Conservation (phyloP, 2,329 filamentous ascomycete genomes). For the Trichoderma aggressivum region DNA sequence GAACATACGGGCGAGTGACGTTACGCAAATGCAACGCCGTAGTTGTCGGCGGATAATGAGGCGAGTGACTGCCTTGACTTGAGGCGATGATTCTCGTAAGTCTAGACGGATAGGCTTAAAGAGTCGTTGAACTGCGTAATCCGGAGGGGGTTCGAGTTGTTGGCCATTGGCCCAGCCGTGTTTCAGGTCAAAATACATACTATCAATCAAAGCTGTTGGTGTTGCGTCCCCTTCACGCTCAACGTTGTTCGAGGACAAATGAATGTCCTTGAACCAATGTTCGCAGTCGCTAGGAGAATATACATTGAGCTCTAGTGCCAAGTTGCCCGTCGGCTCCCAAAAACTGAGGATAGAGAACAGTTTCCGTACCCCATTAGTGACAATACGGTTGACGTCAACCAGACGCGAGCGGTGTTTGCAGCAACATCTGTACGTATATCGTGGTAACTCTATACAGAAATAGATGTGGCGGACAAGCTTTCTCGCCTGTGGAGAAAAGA, state of each 20-base stretch:
- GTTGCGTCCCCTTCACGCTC: constrained; percentile 9
- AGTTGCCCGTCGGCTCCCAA: constrained; percentile 26
- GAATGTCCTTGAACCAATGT: constrained; percentile 33
- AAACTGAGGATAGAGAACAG: constrained; percentile 31
- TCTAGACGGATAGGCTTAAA: constrained; percentile 22
- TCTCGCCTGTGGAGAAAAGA: constrained; percentile 21
- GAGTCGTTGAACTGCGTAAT: constrained; percentile 26
- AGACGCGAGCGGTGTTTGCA: not conserved
- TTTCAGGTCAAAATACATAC: constrained; percentile 24
- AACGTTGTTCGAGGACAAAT: constrained; percentile 26
- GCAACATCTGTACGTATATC: constrained; percentile 27
- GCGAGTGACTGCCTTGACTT: constrained; percentile 29
- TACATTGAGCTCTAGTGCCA: constrained; percentile 34
- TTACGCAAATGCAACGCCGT: constrained; percentile 26
- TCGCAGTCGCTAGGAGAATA: constrained; percentile 35
- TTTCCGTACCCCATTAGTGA: constrained; percentile 25
- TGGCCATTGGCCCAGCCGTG: constrained; percentile 34
- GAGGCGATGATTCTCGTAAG: constrained; percentile 20
- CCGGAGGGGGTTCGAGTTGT: constrained; percentile 25
- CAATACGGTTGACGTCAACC: constrained; percentile 11
- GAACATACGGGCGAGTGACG: constrained; percentile 23
- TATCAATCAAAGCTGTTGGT: not conserved
- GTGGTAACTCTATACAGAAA: constrained; percentile 30
- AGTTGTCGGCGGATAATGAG: constrained; percentile 35
- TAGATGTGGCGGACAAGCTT: constrained; percentile 30